phyloP scores from a whole-genome alignment of 2,329 filamentous ascomycete genomes.

The Aspergillus cejpii region DNA sequence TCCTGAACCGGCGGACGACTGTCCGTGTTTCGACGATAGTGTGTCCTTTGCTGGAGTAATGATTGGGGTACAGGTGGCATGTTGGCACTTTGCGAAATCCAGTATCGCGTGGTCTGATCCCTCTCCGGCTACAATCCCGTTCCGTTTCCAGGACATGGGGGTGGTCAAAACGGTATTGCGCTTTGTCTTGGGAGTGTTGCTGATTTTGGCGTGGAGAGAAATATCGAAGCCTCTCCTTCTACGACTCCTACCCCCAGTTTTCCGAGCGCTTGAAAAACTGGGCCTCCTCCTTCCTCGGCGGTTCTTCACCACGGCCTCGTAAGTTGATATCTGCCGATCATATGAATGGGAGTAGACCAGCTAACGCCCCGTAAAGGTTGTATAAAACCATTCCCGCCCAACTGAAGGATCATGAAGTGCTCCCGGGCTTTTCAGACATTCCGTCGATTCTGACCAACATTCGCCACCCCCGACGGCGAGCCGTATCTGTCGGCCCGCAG shows the following conservation, averaged over 20 bases:
- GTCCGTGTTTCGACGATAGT: constrained; percentile 93
- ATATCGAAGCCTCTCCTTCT: constrained; percentile 79
- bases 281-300: constrained; percentile 76
- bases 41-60: constrained; percentile 88
- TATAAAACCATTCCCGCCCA: constrained; percentile 76
- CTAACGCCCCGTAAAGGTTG: constrained; percentile 41
- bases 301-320: constrained; percentile 84
- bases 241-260: constrained; percentile 71
- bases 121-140: constrained; percentile 56
- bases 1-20: constrained; percentile 92
- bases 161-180: constrained; percentile 58
- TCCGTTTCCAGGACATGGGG: constrained; percentile 61
- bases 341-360: background rate
- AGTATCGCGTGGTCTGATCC: constrained; percentile 48
- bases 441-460: constrained; percentile 76
- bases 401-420: constrained; percentile 74
- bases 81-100: constrained; percentile 70
- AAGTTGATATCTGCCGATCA: constrained; percentile 21
- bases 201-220: constrained; percentile 86
- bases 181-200: constrained; percentile 69
- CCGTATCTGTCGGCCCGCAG: constrained; percentile 86
- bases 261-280: constrained; percentile 72
- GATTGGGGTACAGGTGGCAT: constrained; percentile 73
- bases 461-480: constrained; percentile 67
- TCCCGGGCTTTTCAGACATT: constrained; percentile 83